Percentiles rank a stretch among this genome's conserved stretches.
phyloP scores from a whole-genome alignment of 106 monocot species.

The Cymbidium sinense region DNA sequence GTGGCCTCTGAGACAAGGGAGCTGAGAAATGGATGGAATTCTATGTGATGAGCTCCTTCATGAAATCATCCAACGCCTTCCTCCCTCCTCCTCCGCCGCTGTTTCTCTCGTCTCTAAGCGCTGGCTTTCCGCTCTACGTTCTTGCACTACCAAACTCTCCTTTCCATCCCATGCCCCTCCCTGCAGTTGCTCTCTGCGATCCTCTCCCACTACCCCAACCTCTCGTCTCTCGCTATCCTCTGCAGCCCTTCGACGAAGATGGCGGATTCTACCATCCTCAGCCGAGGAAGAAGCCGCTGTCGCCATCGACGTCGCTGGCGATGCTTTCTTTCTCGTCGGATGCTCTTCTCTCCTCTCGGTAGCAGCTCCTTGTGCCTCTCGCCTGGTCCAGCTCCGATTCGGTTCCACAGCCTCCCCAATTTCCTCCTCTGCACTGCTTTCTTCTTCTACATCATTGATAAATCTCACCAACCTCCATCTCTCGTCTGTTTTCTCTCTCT shows the following conservation, averaged over 20 bases:
- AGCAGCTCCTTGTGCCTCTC: conserved; percentile 13
- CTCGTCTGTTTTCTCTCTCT: conserved; percentile 27
- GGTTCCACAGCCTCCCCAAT: conserved; percentile 13
- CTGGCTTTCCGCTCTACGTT: too few species aligned
- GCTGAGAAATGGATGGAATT: too few species aligned
- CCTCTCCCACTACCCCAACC: conserved; percentile 5
- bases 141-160: too few species aligned
- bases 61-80: too few species aligned
- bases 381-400: conserved; percentile 29
- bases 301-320: not conserved
- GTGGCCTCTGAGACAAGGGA: too few species aligned
- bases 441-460: conserved; percentile 9
- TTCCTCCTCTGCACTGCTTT: conserved; percentile 24
- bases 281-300: not conserved
- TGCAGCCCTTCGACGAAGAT: conserved; percentile 4
- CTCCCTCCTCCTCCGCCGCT: too few species aligned
- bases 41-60: too few species aligned
- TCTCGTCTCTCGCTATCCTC: conserved; percentile 15
- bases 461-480: conserved; percentile 31
- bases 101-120: too few species aligned
- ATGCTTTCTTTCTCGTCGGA: conserved; percentile 10
- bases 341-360: conserved; percentile 17
- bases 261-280: not conserved
- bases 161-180: conserved; percentile 27
- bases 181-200: not conserved